Conservation (phyloP, 2,329 filamentous ascomycete species). For the Alternaria dauci region DNA sequence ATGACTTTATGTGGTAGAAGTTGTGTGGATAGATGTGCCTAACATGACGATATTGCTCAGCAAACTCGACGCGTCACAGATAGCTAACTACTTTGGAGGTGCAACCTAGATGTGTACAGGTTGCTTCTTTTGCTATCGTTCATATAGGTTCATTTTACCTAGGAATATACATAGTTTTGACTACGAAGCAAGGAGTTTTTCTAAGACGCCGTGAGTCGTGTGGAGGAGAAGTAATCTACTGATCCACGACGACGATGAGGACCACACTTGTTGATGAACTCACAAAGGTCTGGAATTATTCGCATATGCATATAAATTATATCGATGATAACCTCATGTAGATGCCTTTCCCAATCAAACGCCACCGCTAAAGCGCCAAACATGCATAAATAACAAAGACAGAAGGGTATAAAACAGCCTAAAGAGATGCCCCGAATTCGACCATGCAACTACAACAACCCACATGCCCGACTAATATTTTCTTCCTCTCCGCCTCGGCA, state of each 20-base stretch:
- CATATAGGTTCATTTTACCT: too few species aligned
- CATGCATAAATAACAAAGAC: background rate
- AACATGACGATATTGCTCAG: background rate
- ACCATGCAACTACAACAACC: background rate
- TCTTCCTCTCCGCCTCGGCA: conserved; percentile 41
- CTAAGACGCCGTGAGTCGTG: background rate
- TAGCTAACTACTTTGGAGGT: too few species aligned
- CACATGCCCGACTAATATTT: conserved; percentile 20
- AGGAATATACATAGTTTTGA: too few species aligned
- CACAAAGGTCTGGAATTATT: background rate
- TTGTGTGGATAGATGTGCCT: background rate
- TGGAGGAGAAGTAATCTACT: background rate
- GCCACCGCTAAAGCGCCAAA: conserved; percentile 1
- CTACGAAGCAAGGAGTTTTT: too few species aligned
- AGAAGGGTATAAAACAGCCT: background rate
- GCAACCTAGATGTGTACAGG: too few species aligned
- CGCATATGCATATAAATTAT: background rate
- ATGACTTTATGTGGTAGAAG: conserved; percentile 2
- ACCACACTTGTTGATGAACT: background rate
- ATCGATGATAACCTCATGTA: background rate
- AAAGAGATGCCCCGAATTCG: background rate
- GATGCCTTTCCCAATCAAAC: background rate
- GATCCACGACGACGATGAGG: background rate
- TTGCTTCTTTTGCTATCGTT: too few species aligned
- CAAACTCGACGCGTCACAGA: too few species aligned